phyloP scores from a whole-genome alignment of 192 early-diverging fungal genomes.

The Chytriomyces sp. region DNA sequence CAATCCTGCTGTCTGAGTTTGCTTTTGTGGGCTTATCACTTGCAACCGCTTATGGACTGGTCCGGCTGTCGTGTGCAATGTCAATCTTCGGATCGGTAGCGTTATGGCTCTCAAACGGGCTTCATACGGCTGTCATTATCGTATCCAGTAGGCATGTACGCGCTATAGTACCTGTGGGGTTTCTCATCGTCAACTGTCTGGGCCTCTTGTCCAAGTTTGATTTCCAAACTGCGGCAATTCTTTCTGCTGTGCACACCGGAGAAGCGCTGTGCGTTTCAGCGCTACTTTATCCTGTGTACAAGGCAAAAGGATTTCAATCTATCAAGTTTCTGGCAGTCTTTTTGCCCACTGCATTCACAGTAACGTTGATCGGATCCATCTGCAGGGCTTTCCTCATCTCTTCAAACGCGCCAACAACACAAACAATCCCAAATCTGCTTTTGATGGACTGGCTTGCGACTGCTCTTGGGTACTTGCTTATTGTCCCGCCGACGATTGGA shows the following conservation, averaged over 20 bases:
- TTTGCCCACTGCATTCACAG: neutral
- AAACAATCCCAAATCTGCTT: neutral
- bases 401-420: neutral
- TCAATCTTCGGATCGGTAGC: neutral
- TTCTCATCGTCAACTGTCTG: neutral
- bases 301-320: neutral
- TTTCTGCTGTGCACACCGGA: slow-evolving; percentile 8
- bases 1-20: no score
- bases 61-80: neutral
- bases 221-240: neutral
- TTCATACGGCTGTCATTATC: slow-evolving; percentile 9
- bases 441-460: slow-evolving; percentile 26
- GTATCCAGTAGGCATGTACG: neutral
- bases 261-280: slow-evolving; percentile 10
- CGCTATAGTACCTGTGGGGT: slow-evolving; percentile 3
- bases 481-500: slow-evolving; percentile 1
- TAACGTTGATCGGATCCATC: neutral
- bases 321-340: neutral
- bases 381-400: slow-evolving; percentile 1
- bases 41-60: neutral
- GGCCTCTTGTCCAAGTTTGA: slow-evolving; percentile 11
- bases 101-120: slow-evolving; percentile 20
- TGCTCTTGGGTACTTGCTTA: neutral
- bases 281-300: neutral
- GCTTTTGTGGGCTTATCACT: no score